phyloP scores from a whole-genome alignment of 73 alveolate species.

The Symbiodinium pilosum region DNA sequence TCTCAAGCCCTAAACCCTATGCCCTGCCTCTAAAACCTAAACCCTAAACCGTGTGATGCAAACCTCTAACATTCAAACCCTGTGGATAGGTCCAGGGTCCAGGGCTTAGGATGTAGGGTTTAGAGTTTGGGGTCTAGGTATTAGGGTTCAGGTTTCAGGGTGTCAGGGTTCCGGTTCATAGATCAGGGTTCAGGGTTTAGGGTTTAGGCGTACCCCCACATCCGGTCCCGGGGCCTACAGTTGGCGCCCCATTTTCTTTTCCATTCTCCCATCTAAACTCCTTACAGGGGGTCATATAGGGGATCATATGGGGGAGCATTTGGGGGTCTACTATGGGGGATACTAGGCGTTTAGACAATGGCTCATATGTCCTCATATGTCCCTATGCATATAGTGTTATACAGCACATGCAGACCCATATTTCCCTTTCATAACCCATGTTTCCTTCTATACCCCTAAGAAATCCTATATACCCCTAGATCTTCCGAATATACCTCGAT shows the following conservation, averaged over 20 bases:
- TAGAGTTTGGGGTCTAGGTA: neutral
- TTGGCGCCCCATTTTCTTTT: too few species aligned
- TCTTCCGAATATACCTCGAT: neutral
- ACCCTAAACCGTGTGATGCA: too few species aligned
- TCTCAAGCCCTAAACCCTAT: too few species aligned
- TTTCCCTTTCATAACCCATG: neutral
- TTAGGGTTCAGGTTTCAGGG: neutral
- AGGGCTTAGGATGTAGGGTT: neutral
- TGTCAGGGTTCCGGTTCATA: too few species aligned
- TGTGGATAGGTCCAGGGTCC: too few species aligned
- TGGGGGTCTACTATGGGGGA: neutral
- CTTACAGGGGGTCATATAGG: neutral
- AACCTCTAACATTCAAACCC: too few species aligned
- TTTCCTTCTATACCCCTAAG: too few species aligned
- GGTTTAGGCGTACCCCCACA: neutral
- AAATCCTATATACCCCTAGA: too few species aligned
- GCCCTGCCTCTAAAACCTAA: too few species aligned
- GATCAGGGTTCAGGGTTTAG: neutral
- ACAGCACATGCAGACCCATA: neutral
- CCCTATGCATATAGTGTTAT: neutral
- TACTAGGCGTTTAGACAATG: neutral
- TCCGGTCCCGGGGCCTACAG: neutral
- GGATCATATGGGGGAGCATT: neutral
- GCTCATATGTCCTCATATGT: too few species aligned
- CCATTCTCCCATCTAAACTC: neutral